Base-by-base conservation (phyloP, 1,284 basidiomycete species). In the Ustilago hordei region DNA sequence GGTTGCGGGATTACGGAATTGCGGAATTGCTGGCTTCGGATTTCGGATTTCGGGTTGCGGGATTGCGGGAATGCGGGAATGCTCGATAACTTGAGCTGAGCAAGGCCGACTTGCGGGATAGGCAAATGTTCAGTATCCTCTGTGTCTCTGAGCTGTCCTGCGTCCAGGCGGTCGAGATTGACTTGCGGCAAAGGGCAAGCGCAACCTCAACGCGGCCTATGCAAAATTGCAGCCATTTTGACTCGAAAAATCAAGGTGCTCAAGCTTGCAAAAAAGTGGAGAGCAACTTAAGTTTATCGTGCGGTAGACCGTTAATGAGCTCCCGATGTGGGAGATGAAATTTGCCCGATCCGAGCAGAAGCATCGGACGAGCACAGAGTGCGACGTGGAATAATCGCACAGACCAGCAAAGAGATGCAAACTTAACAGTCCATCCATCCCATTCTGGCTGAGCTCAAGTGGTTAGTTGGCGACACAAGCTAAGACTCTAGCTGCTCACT, bases 311-410 rank as follows among this genome's bases (percentile, higher is more conserved):
- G 45, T 34, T 52, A 6, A 31, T 31, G 12, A 38, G 13, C 4
- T 23, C 58, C 58, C 58, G 58, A 60, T 60, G 4, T 28, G 11
- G 2, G 6, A 32, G 15, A 7, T 45, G 12, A 38, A 39, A 8
- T 43, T 7, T 0, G 2, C 41, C 55, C 55, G 55, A 57, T 57
- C n/a, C 28, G 12, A 23, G 56, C 47, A 58, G 56, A 58, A 58
- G 19, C 13, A 7, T 12, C 8, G 23, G 19, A 36, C 36, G 54
- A 55, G 35, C 54, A 2, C 23, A 59, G 31, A 15, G 45, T 28
- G 31, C 45, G 45, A 62, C 55, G 47, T 56, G 54, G 61, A 55
- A 43, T 32, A 53, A 62, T 50, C 54, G 55, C 61, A 63, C 61
- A 63, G 61, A 55, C 55, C 61, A 63, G 45, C 45, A 17, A 45